These are phyloP conservation scores for Coleophoma eucalyptorum DNA, from an alignment of 2,329 filamentous ascomycete species.

Conservation along the genomic window DNA sequence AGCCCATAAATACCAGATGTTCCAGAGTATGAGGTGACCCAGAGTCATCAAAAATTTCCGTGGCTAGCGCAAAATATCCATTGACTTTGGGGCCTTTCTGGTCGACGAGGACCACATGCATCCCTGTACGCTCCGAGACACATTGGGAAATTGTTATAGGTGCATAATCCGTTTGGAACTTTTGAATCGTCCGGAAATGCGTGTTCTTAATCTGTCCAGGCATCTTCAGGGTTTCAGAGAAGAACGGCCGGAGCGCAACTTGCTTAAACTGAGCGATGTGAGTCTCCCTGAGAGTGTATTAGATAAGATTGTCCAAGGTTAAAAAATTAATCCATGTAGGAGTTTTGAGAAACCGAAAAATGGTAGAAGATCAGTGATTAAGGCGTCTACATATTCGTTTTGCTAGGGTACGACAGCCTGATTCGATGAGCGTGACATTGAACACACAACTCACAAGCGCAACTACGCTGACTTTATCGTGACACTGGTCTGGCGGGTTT, in stretches of 20 bases:
- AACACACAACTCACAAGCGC: no score
- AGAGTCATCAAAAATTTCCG: constrained; percentile 96
- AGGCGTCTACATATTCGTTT: no score
- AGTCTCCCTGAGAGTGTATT: no score
- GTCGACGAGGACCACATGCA: constrained; percentile 90
- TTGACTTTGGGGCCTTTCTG: constrained; percentile 91
- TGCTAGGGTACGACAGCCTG: no score
- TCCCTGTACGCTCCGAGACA: constrained; percentile 89
- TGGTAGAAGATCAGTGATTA: background rate
- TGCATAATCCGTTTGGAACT: constrained; percentile 86
- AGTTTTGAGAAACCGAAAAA: background rate
- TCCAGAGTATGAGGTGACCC: constrained; percentile 87
- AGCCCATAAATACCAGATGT: constrained; percentile 84
- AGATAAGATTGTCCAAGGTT: no score
- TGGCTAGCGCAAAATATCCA: constrained; percentile 92
- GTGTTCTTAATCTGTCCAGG: constrained; percentile 42
- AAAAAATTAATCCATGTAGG: background rate
- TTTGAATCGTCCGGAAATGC: constrained; percentile 79
- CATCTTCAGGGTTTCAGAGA: constrained; percentile 41
- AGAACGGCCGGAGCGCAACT: background rate
- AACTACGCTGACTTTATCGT: no score
- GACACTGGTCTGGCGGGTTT: no score
- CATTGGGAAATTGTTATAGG: constrained; percentile 89
- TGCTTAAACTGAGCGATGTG: no score
- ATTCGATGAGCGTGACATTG: no score